Conservation (phyloP, 176 grass and related monocot genomes). For the Oryza glaberrima region DNA sequence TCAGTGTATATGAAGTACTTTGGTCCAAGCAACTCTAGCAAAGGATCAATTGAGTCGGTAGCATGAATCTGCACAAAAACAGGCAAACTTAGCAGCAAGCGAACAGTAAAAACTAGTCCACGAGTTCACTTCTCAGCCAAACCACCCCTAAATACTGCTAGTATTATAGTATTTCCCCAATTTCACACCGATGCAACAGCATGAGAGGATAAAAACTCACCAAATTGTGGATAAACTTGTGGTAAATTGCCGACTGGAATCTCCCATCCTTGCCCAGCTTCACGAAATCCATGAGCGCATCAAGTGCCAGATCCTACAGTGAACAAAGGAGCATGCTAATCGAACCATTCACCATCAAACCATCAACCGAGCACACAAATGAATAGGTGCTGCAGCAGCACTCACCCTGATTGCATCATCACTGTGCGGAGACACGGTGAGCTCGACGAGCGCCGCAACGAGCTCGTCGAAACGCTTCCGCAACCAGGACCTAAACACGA, state of each 20-base stretch:
- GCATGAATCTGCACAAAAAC: constrained; percentile 57
- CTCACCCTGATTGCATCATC: constrained; percentile 63
- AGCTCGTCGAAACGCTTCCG: constrained; percentile 77
- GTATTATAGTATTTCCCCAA: not conserved
- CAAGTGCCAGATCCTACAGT: constrained; percentile 79
- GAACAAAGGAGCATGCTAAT: not conserved
- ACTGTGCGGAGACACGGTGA: constrained; percentile 50
- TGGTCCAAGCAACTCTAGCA: constrained; percentile 70
- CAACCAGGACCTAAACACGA: constrained; percentile 72
- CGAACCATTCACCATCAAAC: not conserved
- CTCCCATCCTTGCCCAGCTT: constrained; percentile 82
- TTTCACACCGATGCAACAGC: not conserved
- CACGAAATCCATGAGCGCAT: constrained; percentile 90
- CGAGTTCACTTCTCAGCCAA: not conserved
- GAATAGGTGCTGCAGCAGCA: not conserved
- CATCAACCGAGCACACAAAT: not conserved
- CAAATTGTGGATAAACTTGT: constrained; percentile 65
- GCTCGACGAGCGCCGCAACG: constrained; percentile 55
- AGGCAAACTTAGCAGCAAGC: constrained; percentile 16
- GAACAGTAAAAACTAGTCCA: constrained; percentile 21
- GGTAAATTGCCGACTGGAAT: constrained; percentile 75
- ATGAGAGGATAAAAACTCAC: constrained; percentile 44
- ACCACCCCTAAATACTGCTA: not conserved
- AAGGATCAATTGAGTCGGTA: constrained; percentile 50
- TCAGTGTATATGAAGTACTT: constrained; percentile 82